A percentile compares a stretch with the other conserved stretches of the same genome.
Conservation (phyloP, 2,329 filamentous ascomycete genomes). For the Plectosphaerella sp. region DNA sequence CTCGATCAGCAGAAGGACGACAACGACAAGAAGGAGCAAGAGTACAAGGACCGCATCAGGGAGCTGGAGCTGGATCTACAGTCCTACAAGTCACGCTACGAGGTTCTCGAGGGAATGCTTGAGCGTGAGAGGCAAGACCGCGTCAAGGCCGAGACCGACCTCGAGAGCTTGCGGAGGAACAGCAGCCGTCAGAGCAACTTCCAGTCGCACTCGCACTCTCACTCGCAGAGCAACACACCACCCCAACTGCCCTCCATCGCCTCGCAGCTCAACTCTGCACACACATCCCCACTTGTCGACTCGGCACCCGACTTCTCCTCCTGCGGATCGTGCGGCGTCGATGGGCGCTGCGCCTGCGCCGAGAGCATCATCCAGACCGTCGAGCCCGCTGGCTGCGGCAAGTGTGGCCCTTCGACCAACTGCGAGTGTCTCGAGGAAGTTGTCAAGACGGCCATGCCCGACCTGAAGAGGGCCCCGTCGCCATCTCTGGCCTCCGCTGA, state of each 20-base stretch:
- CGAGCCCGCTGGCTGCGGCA: conserved; percentile 51
- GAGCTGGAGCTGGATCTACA: conserved; percentile 63
- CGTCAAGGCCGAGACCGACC: conserved; percentile 35
- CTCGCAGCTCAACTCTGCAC: conserved; percentile 53
- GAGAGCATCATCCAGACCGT: conserved; percentile 52
- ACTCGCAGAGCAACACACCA: conserved; percentile 16
- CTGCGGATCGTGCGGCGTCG: conserved; percentile 53
- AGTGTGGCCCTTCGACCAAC: conserved; percentile 56
- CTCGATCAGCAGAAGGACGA: conserved; percentile 56
- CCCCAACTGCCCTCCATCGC: conserved; percentile 45
- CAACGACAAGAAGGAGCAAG: conserved; percentile 52
- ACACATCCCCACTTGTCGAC: conserved; percentile 33
- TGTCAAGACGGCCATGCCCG: conserved; percentile 41
- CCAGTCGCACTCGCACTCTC: conserved; percentile 1
- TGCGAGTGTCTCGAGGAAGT: conserved; percentile 64
- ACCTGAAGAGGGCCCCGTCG: conserved; percentile 43
- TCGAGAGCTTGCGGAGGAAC: conserved; percentile 19
- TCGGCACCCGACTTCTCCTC: conserved; percentile 34
- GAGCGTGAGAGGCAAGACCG: conserved; percentile 51
- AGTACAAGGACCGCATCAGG: conserved; percentile 51
- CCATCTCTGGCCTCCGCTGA: conserved; percentile 22
- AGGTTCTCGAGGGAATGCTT: conserved; percentile 59
- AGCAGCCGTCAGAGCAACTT: conserved; percentile 11
- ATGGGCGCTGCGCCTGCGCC: conserved; percentile 52
- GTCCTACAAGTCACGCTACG: conserved; percentile 58